Percentiles rank a stretch among this genome's conserved stretches.
Evolutionary conservation across 2,329 filamentous ascomycete genomes (phyloP).

Genomic region (Trichoderma atrobrunneum): DNA sequence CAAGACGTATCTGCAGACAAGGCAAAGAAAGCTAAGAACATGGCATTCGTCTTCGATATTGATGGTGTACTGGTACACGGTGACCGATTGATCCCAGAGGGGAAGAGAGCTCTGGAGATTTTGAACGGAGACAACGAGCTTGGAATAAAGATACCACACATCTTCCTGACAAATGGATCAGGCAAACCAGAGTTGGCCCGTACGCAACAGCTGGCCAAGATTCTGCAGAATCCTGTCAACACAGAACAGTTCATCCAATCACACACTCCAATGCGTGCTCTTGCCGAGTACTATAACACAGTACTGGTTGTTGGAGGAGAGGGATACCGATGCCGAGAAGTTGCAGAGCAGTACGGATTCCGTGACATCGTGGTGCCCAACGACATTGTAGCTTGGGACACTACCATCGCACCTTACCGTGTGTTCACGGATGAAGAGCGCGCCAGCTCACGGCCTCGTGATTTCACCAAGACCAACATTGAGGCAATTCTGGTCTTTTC

Average conservation of each 20-base stretch:
- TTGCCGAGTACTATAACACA: constrained; percentile 7
- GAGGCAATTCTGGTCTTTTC: constrained; percentile 12
- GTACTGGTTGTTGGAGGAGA: constrained; percentile 11
- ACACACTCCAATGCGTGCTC: constrained; percentile 8
- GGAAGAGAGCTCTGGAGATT: constrained; percentile 9
- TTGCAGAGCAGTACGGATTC: constrained; percentile 11
- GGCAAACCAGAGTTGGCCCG: constrained; percentile 13
- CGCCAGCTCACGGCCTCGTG: constrained; percentile 5
- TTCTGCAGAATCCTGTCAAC: constrained; percentile 8
- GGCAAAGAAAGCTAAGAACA: constrained; percentile 11
- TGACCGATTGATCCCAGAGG: constrained; percentile 1
- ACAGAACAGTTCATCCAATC: constrained; percentile 13
- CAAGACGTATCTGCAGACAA: constrained; percentile 10
- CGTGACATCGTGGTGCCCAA: constrained; percentile 7
- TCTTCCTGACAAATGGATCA: constrained; percentile 4
- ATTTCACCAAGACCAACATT: not conserved
- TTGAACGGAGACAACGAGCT: constrained; percentile 12
- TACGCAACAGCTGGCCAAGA: constrained; percentile 8
- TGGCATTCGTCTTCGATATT: constrained; percentile 13
- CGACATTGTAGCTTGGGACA: constrained; percentile 11
- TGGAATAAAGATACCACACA: constrained; percentile 9
- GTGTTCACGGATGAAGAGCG: constrained; percentile 8
- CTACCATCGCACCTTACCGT: constrained; percentile 3
- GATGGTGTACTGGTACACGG: constrained; percentile 10
- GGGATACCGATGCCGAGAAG: constrained; percentile 9